phyloP scores from a whole-genome alignment of 1,284 basidiomycete genomes.

The Papiliotrema terrestris region DNA sequence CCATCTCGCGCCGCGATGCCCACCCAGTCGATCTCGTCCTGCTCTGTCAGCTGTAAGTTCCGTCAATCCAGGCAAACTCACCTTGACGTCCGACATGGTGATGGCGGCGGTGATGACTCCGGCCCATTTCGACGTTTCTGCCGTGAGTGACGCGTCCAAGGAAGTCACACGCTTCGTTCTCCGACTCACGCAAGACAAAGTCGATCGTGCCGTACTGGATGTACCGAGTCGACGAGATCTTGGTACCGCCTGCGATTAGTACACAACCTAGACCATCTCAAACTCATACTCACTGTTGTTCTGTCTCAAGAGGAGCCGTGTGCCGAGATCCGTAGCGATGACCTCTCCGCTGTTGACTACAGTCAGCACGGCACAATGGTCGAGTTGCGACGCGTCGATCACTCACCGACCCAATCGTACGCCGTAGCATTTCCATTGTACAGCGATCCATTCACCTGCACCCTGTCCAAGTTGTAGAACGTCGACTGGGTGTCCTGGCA shows the following conservation, averaged over 20 bases:
- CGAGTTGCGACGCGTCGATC: background rate
- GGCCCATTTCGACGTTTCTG: slow-evolving; percentile 54
- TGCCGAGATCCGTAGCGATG: slow-evolving; percentile 3
- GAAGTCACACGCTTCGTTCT: background rate
- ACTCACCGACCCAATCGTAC: slow-evolving; percentile 51
- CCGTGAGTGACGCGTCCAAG: background rate
- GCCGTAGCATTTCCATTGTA: slow-evolving; percentile 70
- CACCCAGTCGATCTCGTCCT: background rate
- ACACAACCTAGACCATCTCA: no score
- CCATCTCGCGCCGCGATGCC: background rate
- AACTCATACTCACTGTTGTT: slow-evolving; percentile 9
- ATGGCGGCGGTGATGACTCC: slow-evolving; percentile 80
- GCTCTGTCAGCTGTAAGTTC: background rate
- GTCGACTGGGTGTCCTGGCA: slow-evolving; percentile 64
- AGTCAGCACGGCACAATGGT: slow-evolving; percentile 53
- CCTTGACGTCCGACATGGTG: slow-evolving; percentile 77
- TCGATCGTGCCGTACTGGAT: slow-evolving; percentile 76
- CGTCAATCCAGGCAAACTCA: background rate
- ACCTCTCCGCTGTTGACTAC: slow-evolving; percentile 13
- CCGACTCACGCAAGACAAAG: slow-evolving; percentile 54
- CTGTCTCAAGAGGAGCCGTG: slow-evolving; percentile 10
- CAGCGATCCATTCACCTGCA: slow-evolving; percentile 56
- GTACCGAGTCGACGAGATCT: slow-evolving; percentile 72
- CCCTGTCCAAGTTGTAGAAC: slow-evolving; percentile 63
- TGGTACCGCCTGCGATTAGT: slow-evolving; percentile 57